A percentile compares a stretch with the other conserved stretches of the same genome.
Conservation (phyloP, 2,329 filamentous ascomycete genomes). For the Cladosporium sp. region DNA sequence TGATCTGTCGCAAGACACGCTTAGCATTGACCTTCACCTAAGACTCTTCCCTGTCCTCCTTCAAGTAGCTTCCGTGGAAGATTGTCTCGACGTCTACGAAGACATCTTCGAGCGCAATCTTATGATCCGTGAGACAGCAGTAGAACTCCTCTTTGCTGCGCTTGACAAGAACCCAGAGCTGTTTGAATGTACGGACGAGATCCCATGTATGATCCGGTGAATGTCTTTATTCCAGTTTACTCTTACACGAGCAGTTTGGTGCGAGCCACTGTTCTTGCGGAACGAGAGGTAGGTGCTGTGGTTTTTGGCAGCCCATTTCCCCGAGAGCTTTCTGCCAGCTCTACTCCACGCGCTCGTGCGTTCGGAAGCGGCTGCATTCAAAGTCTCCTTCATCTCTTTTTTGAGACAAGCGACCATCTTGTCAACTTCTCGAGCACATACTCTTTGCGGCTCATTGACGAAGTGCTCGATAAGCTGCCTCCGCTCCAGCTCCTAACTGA, state of each 20-base stretch:
- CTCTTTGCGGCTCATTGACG: background rate
- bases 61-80: background rate
- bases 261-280: background rate
- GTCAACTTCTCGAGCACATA: background rate
- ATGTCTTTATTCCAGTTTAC: background rate
- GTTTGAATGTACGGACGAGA: background rate
- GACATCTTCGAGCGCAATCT: background rate
- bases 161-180: background rate
- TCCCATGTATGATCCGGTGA: background rate
- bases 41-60: background rate
- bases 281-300: background rate
- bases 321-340: background rate
- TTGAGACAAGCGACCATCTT: background rate
- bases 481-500: background rate
- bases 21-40: background rate
- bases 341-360: background rate
- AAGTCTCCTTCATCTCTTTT: background rate
- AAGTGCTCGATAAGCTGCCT: background rate
- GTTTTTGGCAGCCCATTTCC: background rate
- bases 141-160: background rate
- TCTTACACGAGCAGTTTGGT: background rate
- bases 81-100: background rate
- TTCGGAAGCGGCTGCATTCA: background rate
- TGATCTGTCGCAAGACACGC: background rate
- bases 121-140: background rate